A percentile compares a stretch with the other conserved stretches of the same genome.
Evolutionary conservation across 2,329 filamentous ascomycete species (phyloP).

Genomic region (Microascus cirrosus): DNA sequence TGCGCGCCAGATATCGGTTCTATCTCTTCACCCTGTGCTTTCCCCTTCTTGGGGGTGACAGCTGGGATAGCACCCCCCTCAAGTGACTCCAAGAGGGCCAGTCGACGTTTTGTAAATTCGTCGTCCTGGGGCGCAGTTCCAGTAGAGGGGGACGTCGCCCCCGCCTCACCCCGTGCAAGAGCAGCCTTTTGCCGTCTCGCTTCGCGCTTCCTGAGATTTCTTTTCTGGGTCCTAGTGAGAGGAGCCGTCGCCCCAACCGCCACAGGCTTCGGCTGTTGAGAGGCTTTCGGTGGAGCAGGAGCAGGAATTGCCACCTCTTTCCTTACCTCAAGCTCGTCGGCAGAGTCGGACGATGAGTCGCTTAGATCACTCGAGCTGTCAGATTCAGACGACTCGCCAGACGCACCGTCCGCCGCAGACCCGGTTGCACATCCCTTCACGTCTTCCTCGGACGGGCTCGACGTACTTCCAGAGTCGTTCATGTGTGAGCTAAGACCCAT

Average conservation of each 20-base stretch:
- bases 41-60: not conserved
- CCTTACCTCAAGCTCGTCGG: not conserved
- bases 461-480: constrained; percentile 9
- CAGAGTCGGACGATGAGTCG: not conserved
- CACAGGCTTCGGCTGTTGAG: not conserved
- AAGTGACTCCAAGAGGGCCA: constrained; percentile 23
- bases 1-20: not conserved
- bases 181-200: not conserved
- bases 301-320: too few relatives aligned
- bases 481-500: not conserved
- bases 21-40: not conserved
- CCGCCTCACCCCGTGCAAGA: not conserved
- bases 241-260: not conserved
- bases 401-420: not conserved
- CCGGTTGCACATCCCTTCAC: not conserved
- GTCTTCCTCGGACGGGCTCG: constrained; percentile 1
- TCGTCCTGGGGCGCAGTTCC: constrained; percentile 6
- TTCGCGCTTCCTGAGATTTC: constrained; percentile 36
- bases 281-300: not conserved
- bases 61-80: constrained; percentile 2
- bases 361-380: not conserved
- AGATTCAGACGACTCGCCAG: not conserved
- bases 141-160: not conserved
- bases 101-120: constrained; percentile 26
- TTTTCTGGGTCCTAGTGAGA: constrained; percentile 32